Base-by-base conservation (phyloP, 441 rosid species). In the Syzygium malaccense region DNA sequence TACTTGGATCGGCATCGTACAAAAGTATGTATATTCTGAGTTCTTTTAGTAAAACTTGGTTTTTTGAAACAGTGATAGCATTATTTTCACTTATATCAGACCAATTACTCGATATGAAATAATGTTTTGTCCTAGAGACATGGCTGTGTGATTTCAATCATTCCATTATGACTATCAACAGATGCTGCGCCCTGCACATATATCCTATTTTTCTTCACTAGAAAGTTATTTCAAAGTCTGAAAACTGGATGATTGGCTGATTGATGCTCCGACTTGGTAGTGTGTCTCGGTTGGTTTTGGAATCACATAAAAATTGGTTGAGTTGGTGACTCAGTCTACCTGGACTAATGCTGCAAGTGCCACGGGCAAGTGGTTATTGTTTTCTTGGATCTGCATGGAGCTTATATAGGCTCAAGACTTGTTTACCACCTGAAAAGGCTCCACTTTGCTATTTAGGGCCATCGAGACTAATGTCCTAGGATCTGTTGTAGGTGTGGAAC, bases 1-100 rank as follows among this genome's bases (percentile, higher is more conserved):
- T 92, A 96, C 93, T 90, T 55, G 57, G 99, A 98, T 93, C 99
- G 99, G 88, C 98, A 98, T 94, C 95, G 98, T 88, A 93, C 95
- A 90, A 98, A 98, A 99, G 99, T 98, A 90, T 56, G 68, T 55
- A 58, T 75, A 37, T 75, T 37, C n/a, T 75, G 51, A 37, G 49
- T 37, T 37, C n/a, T 37, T 75, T 37, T 23, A 75, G 83, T 37
- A 20, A 71, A 71, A 37, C 23, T 23, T 11, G 83, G 14, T 75
- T 37, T 23, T 51, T 71, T 75, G 83, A 75, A 75, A 75, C 83
- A 37, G 48, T 75, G 51, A 51, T 23, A 37, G 83, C 83, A 41
- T 41, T 37, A 75, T 13, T 37, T 75, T 20, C 51, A 37, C n/a
- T 75, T 37, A 75, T 12, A 45, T 75, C 17, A 20, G 83, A 75